Evolutionary conservation across 2,329 filamentous ascomycete species (phyloP).

Genomic region (Dendryphion nanum): DNA sequence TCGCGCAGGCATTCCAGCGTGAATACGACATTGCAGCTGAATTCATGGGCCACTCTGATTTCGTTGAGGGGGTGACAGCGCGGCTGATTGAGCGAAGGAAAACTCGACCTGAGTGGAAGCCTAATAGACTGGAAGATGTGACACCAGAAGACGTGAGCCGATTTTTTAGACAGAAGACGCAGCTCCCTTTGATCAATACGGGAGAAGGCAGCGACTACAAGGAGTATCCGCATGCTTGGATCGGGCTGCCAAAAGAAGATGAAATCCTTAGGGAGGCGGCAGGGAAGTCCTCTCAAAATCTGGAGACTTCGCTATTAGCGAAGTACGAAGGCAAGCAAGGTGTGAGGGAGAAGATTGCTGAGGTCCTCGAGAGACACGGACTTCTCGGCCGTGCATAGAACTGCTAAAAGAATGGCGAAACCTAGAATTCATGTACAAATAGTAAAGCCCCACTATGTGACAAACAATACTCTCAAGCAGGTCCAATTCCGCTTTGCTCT

Average conservation of each 20-base stretch:
- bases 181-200: slow-evolving; percentile 62
- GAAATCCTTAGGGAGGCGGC: slow-evolving; percentile 52
- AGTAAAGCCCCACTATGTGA: too few species aligned
- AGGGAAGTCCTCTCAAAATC: slow-evolving; percentile 32
- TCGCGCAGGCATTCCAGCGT: slow-evolving; percentile 60
- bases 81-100: slow-evolving; percentile 70
- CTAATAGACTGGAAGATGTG: slow-evolving; percentile 69
- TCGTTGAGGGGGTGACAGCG: slow-evolving; percentile 85
- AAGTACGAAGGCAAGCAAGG: slow-evolving; percentile 47
- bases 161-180: slow-evolving; percentile 60
- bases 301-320: slow-evolving; percentile 41
- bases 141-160: slow-evolving; percentile 56
- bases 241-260: slow-evolving; percentile 72
- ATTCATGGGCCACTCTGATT: slow-evolving; percentile 67
- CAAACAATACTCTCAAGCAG: too few species aligned
- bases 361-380: slow-evolving; percentile 54
- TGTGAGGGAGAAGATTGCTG: slow-evolving; percentile 58
- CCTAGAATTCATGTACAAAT: too few species aligned
- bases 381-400: too few species aligned
- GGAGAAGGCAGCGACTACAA: slow-evolving; percentile 53
- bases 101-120: slow-evolving; percentile 71
- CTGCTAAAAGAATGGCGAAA: too few species aligned
- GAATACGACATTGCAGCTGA: slow-evolving; percentile 1
- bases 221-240: slow-evolving; percentile 69
- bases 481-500: too few species aligned